These are phyloP conservation scores for Mangifera indica DNA, from an alignment of 345 rosid genomes.

Conservation along the genomic window DNA sequence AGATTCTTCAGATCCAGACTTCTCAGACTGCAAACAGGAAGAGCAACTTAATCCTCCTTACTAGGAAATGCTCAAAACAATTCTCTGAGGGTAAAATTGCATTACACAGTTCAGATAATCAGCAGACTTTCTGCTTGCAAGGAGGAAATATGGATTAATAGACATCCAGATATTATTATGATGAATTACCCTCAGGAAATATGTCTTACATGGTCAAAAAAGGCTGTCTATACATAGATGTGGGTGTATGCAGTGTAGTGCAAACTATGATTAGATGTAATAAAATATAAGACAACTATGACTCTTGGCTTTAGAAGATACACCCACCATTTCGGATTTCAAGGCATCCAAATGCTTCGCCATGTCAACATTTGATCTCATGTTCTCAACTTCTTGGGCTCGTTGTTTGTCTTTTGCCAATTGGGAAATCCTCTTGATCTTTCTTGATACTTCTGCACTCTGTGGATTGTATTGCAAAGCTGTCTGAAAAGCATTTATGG, in stretches of 20 bases:
- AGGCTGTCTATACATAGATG: neutral
- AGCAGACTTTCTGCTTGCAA: neutral
- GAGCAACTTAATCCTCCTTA: conserved; percentile 15
- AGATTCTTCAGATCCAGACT: conserved; percentile 57
- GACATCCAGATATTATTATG: neutral
- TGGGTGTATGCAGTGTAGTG: no score
- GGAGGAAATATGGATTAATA: neutral
- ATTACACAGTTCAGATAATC: conserved; percentile 14
- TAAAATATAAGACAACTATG: neutral
- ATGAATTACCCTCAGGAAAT: neutral
- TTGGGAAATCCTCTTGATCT: conserved; percentile 71
- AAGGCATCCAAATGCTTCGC: conserved; percentile 61
- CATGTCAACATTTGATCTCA: conserved; percentile 77
- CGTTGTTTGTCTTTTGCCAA: conserved; percentile 75
- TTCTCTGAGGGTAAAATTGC: conserved; percentile 10
- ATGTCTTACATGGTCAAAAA: neutral
- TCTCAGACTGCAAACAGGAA: conserved; percentile 55
- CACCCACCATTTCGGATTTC: conserved; percentile 70
- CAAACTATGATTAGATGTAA: neutral
- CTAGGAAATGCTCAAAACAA: neutral
- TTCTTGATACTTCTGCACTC: conserved; percentile 83
- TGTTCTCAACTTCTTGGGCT: conserved; percentile 77
- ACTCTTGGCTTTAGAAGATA: conserved; percentile 4
- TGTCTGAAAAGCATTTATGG: conserved; percentile 69
- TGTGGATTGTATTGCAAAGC: conserved; percentile 74